Evolutionary conservation across 2,329 filamentous ascomycete genomes (phyloP).

Genomic region (Xylaria sp.): DNA sequence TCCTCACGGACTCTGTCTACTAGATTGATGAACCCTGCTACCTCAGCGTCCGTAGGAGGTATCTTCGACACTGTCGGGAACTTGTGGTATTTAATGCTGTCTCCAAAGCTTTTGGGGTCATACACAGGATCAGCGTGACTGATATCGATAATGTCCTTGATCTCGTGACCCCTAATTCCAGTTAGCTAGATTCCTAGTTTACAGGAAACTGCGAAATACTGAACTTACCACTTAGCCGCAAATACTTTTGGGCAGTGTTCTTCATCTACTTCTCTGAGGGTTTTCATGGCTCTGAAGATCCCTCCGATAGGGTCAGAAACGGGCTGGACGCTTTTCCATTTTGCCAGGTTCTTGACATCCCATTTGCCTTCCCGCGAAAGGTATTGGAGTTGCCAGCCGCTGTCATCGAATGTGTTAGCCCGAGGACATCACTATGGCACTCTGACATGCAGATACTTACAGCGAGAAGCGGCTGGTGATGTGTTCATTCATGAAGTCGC

Average conservation of each 20-base stretch:
- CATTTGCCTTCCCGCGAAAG: conserved; percentile 92
- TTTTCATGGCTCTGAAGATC: conserved; percentile 91
- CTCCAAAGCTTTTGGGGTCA: conserved; percentile 77
- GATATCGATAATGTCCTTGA: conserved; percentile 88
- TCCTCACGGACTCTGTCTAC: conserved; percentile 70
- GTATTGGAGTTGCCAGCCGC: conserved; percentile 89
- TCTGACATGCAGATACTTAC: conserved; percentile 35
- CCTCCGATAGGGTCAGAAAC: conserved; percentile 82
- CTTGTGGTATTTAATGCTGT: conserved; percentile 80
- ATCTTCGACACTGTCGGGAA: conserved; percentile 93
- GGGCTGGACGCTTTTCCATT: conserved; percentile 84
- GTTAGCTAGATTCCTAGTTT: conserved; percentile 48
- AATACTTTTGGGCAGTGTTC: conserved; percentile 81
- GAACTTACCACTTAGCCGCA: conserved; percentile 51
- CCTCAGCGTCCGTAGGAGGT: conserved; percentile 71
- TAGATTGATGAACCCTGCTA: conserved; percentile 64
- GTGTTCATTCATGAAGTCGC: conserved; percentile 80
- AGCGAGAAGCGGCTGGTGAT: conserved; percentile 82
- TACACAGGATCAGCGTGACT: conserved; percentile 92
- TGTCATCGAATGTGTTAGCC: conserved; percentile 31
- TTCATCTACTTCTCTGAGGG: conserved; percentile 87
- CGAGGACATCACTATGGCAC: background rate
- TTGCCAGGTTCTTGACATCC: conserved; percentile 95
- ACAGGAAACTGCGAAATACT: background rate
- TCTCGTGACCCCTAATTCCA: conserved; percentile 70